Conservation (phyloP, 2,329 filamentous ascomycete species). For the Ramularia endophylla region DNA sequence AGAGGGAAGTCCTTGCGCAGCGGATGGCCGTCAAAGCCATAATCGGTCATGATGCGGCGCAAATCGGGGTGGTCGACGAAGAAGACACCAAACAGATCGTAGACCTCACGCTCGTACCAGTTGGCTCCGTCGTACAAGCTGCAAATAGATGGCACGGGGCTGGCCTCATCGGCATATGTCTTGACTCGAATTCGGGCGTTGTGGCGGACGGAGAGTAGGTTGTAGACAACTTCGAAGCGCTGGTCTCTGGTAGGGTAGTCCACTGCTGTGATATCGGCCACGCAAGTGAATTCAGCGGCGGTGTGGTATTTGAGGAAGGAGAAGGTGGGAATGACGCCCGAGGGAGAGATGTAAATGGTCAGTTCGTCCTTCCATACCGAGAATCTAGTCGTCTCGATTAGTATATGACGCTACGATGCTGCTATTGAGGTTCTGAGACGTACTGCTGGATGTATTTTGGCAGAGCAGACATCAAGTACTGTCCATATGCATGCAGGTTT, state of each 20-base stretch:
- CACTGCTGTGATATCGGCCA: constrained; percentile 87
- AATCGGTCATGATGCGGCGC: constrained; percentile 97
- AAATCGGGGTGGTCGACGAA: constrained; percentile 93
- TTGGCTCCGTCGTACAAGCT: constrained; percentile 89
- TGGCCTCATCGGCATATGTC: constrained; percentile 96
- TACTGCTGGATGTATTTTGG: constrained; percentile 96
- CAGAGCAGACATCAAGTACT: constrained; percentile 93
- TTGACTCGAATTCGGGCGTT: constrained; percentile 97
- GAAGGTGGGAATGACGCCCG: constrained; percentile 86
- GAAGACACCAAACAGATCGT: constrained; percentile 96
- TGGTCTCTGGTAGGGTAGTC: constrained; percentile 94
- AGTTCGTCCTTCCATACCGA: constrained; percentile 99
- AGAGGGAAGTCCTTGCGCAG: constrained; percentile 96
- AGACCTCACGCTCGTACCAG: constrained; percentile 98
- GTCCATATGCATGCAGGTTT: constrained; percentile 85
- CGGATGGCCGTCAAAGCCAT: constrained; percentile 97
- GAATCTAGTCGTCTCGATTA: constrained; percentile 48
- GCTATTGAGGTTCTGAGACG: constrained; percentile 7
- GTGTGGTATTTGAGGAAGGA: constrained; percentile 97
- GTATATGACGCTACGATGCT: not conserved
- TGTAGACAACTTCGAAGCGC: constrained; percentile 98
- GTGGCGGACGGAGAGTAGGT: constrained; percentile 89
- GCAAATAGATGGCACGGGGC: constrained; percentile 83
- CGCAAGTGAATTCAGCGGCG: constrained; percentile 89
- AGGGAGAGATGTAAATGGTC: constrained; percentile 66